Evolutionary conservation across 1,139 yeast genomes (phyloP).

Genomic region (Entelexis sorbosivorans): DNA sequence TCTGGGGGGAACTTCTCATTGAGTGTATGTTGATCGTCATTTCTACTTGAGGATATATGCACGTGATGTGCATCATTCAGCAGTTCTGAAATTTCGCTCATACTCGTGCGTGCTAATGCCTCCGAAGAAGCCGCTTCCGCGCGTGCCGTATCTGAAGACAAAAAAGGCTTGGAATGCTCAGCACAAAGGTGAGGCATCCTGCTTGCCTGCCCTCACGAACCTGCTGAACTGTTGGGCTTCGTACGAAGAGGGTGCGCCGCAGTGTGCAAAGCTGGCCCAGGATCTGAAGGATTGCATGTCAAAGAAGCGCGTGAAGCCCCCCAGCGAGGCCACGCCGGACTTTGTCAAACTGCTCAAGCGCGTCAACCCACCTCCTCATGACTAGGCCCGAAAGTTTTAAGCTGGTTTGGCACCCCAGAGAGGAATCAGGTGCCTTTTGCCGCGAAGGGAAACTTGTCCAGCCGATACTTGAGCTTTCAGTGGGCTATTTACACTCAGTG

Average conservation of each 20-base stretch:
- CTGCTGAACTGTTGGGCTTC: slow-evolving; percentile 94
- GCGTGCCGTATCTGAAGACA: slow-evolving; percentile 20
- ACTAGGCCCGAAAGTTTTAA: slow-evolving; percentile 31
- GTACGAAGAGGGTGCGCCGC: slow-evolving; percentile 68
- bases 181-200: slow-evolving; percentile 31
- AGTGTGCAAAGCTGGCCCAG: slow-evolving; percentile 52
- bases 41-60: no score
- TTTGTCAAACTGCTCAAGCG: slow-evolving; percentile 24
- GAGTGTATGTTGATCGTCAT: no score
- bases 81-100: not conserved
- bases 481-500: no score
- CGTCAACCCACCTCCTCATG: slow-evolving; percentile 65
- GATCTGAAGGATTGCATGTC: slow-evolving; percentile 48
- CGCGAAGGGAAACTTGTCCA: no score
- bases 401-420: no score
- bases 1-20: no score
- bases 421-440: no score
- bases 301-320: slow-evolving; percentile 34
- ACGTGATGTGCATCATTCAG: not conserved
- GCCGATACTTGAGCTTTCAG: no score
- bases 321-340: slow-evolving; percentile 26
- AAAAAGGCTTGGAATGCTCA: slow-evolving; percentile 18
- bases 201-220: slow-evolving; percentile 72
- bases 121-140: slow-evolving; percentile 19
- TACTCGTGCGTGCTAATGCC: slow-evolving; percentile 8